A percentile compares a stretch with the other conserved stretches of the same genome.
phyloP scores from a whole-genome alignment of 768 basidiomycete genomes.

The Trametes coccinea region DNA sequence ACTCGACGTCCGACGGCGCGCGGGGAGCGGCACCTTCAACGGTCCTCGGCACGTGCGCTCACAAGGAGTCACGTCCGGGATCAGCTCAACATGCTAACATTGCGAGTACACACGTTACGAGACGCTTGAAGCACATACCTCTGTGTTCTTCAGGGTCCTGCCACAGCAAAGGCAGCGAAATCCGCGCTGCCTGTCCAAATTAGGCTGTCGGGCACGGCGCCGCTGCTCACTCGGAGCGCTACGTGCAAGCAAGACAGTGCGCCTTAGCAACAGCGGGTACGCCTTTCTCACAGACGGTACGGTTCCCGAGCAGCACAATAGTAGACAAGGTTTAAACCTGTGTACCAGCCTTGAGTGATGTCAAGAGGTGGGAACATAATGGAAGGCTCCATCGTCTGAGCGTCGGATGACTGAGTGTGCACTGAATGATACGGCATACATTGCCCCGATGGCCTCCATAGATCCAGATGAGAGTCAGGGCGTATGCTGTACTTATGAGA shows the following conservation, averaged over 20 bases:
- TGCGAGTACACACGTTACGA: not conserved
- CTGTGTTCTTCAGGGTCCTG: not conserved
- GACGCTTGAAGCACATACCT: constrained; percentile 9
- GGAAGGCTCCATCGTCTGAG: not conserved
- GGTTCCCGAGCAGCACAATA: not conserved
- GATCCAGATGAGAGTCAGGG: not conserved
- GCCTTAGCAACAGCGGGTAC: constrained; percentile 1
- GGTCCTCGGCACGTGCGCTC: constrained; percentile 15
- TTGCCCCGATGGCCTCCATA: not conserved
- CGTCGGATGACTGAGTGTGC: not conserved
- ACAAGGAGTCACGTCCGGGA: constrained; percentile 17
- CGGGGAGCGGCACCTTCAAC: constrained; percentile 13
- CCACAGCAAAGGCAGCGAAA: no score
- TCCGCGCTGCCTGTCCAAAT: no score
- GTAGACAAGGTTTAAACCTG: not conserved
- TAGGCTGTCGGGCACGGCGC: no score
- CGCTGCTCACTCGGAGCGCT: no score
- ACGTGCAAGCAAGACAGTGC: not conserved
- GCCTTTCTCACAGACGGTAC: not conserved
- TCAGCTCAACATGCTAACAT: constrained; percentile 1
- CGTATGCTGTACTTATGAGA: not conserved
- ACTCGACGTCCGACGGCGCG: constrained; percentile 16
- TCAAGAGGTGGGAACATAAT: not conserved
- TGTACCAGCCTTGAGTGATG: not conserved
- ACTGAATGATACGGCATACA: not conserved